Percentiles rank a stretch among this genome's conserved stretches.
phyloP scores from a whole-genome alignment of 2,329 filamentous ascomycete species.

The Cladosporium phlei region DNA sequence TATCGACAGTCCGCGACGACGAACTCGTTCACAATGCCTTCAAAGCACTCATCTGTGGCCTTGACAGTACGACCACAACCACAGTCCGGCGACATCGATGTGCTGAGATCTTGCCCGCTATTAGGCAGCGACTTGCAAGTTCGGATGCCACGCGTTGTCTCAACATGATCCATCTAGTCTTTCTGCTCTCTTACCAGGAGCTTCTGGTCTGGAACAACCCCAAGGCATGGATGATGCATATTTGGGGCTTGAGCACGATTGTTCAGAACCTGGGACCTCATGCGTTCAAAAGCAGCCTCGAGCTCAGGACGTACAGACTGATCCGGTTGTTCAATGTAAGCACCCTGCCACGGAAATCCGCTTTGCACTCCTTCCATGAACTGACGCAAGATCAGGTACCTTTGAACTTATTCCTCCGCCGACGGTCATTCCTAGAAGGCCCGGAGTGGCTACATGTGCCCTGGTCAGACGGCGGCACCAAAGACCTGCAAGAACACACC shows the following conservation, averaged over 20 bases:
- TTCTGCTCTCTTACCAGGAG: background rate
- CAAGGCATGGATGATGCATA: slow-evolving; percentile 7
- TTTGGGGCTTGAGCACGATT: background rate
- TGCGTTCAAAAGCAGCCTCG: background rate
- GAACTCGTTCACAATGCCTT: background rate
- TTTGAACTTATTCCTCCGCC: background rate
- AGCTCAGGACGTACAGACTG: background rate
- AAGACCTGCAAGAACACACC: background rate
- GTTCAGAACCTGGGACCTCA: background rate
- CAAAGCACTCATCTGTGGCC: background rate
- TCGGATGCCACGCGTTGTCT: background rate
- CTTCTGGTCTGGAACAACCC: slow-evolving; percentile 2
- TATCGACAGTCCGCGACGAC: background rate
- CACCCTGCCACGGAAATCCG: background rate
- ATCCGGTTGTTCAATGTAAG: background rate
- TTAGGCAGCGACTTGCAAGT: background rate
- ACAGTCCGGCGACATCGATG: background rate
- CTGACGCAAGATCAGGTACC: background rate
- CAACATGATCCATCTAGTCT: slow-evolving; percentile 1
- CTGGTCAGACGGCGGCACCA: background rate
- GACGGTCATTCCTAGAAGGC: background rate
- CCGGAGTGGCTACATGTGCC: background rate
- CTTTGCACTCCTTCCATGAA: background rate
- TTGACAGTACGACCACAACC: background rate
- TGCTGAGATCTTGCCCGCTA: background rate